Percentiles rank a stretch among this genome's conserved stretches.
Evolutionary conservation across 768 basidiomycete genomes (phyloP).

Genomic region (Russula earlei): DNA sequence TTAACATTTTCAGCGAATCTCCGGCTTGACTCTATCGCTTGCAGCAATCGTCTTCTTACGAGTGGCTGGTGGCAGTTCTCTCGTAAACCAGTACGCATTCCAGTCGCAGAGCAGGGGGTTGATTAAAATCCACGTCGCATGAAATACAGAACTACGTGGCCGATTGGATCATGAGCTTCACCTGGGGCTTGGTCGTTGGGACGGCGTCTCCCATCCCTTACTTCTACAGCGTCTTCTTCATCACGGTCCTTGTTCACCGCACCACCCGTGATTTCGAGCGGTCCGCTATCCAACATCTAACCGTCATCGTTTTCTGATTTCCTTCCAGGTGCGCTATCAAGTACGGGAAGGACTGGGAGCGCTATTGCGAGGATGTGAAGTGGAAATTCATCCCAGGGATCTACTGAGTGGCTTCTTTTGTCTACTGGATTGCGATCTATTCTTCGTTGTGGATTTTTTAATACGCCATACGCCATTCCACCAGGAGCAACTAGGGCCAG

Average conservation of each 20-base stretch:
- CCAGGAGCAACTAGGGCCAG: neutral
- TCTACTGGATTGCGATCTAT: neutral
- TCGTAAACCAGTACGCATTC: constrained; percentile 73
- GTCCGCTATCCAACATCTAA: constrained; percentile 28
- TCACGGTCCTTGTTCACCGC: constrained; percentile 84
- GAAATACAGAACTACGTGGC: constrained; percentile 76
- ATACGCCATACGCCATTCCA: neutral
- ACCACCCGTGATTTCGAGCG: constrained; percentile 92
- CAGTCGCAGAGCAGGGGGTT: neutral
- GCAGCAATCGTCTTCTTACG: constrained; percentile 79
- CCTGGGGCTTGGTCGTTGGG: constrained; percentile 76
- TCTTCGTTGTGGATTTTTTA: neutral
- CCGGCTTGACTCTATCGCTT: neutral
- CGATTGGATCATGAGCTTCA: constrained; percentile 80
- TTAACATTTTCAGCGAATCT: neutral
- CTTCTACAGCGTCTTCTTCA: constrained; percentile 96
- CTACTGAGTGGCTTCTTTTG: constrained; percentile 39
- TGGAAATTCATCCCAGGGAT: constrained; percentile 86
- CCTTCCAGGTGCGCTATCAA: constrained; percentile 56
- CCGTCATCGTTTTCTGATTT: neutral
- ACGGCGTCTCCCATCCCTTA: constrained; percentile 78
- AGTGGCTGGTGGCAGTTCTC: constrained; percentile 93
- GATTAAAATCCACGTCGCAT: neutral
- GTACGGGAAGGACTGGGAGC: constrained; percentile 93
- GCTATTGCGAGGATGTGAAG: constrained; percentile 78